A percentile compares a stretch with the other conserved stretches of the same genome.
These are phyloP conservation scores for Phanerochaete sordida DNA, from an alignment of 768 basidiomycete genomes.

Conservation along the genomic window DNA sequence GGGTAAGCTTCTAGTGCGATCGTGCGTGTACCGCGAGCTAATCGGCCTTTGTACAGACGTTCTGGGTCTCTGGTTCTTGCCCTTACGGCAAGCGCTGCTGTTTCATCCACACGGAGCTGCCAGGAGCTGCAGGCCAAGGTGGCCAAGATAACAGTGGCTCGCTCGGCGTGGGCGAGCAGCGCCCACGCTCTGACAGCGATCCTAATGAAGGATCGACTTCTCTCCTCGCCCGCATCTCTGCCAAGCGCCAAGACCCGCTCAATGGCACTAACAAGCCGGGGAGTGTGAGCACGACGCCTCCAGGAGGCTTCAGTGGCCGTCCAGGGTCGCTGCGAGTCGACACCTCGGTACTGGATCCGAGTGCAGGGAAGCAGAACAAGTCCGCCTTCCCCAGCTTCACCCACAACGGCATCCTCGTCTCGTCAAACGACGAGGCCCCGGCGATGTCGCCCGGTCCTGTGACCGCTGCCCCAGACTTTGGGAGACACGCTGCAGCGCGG, in stretches of 20 bases:
- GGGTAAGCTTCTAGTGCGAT: slow-evolving; percentile 46
- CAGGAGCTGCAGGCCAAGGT: slow-evolving; percentile 49
- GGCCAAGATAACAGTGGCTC: slow-evolving; percentile 46
- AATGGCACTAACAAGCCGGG: slow-evolving; percentile 26
- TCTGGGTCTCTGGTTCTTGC: slow-evolving; percentile 92
- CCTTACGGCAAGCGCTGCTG: slow-evolving; percentile 92
- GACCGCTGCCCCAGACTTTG: slow-evolving; percentile 83
- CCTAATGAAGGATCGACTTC: slow-evolving; percentile 69
- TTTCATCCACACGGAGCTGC: slow-evolving; percentile 89
- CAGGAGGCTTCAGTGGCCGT: slow-evolving; percentile 45
- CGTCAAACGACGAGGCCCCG: slow-evolving; percentile 53
- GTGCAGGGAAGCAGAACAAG: slow-evolving; percentile 74
- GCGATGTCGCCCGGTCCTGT: slow-evolving; percentile 75
- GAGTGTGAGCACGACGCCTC: slow-evolving; percentile 38
- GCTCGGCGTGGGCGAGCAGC: slow-evolving; percentile 47
- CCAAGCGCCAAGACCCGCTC: slow-evolving; percentile 53
- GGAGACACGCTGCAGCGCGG: slow-evolving; percentile 68
- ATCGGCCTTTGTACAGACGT: slow-evolving; percentile 49
- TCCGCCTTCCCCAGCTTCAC: slow-evolving; percentile 72
- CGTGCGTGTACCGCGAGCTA: neutral
- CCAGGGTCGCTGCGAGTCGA: slow-evolving; percentile 73
- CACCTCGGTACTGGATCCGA: slow-evolving; percentile 54
- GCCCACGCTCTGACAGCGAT: slow-evolving; percentile 78
- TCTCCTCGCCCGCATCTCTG: slow-evolving; percentile 71
- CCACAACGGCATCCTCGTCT: slow-evolving; percentile 53